Percentiles rank a stretch among this genome's conserved stretches.
These are phyloP conservation scores for Cerioporus squamosus DNA, from an alignment of 1,284 basidiomycete genomes.

Conservation along the genomic window DNA sequence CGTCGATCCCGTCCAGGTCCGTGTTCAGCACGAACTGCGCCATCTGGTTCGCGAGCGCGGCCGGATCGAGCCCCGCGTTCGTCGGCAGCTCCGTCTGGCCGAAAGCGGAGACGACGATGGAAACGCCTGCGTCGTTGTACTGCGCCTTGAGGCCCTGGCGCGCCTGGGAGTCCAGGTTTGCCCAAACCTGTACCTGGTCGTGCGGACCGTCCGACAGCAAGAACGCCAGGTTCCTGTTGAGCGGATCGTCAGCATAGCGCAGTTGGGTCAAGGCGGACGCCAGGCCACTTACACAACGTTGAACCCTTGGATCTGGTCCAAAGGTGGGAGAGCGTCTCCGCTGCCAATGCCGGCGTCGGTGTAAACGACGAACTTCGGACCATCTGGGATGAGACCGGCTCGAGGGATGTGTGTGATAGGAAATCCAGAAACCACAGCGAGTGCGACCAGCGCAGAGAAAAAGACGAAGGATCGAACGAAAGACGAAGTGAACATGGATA, in stretches of 20 bases:
- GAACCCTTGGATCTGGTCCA: conserved; percentile 20
- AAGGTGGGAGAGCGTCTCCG: conserved; percentile 8
- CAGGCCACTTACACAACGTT: conserved; percentile 14
- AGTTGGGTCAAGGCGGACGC: neutral
- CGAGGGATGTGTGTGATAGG: no score
- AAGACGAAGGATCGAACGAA: no score
- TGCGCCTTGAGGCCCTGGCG: conserved; percentile 42
- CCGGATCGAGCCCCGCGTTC: neutral
- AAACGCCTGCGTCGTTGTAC: conserved; percentile 50
- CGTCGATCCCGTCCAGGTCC: conserved; percentile 16
- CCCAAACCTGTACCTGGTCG: no score
- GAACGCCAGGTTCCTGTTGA: no score
- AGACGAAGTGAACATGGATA: no score
- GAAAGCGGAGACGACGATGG: conserved; percentile 52
- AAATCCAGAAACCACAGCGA: no score
- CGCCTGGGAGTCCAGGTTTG: conserved; percentile 11
- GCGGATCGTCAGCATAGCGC: no score
- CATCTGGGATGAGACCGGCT: no score
- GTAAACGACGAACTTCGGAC: no score
- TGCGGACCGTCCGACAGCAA: no score
- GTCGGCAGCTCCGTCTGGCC: conserved; percentile 42
- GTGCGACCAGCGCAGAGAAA: no score
- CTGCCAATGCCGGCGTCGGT: neutral
- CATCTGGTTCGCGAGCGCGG: conserved; percentile 46
- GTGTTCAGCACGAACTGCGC: conserved; percentile 39